Evolutionary conservation across 1,139 yeast genomes (phyloP).

Genomic region (Geotrichum europaeum): DNA sequence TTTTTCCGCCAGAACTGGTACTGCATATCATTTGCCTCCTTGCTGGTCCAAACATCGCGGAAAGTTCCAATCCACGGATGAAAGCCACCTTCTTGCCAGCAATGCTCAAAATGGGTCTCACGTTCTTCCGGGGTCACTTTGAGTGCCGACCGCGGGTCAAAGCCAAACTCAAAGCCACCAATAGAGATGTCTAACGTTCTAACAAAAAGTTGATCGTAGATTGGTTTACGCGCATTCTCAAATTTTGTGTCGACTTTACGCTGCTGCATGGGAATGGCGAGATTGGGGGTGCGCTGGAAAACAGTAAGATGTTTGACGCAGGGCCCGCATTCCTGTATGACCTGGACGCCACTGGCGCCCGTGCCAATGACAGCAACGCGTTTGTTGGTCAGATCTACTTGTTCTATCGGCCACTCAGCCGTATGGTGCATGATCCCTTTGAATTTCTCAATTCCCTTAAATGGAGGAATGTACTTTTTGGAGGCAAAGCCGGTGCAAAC

Average conservation of each 20-base stretch:
- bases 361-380: constrained; percentile 42
- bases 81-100: constrained; percentile 28
- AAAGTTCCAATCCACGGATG: constrained; percentile 28
- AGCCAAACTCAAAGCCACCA: constrained; percentile 24
- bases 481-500: constrained; percentile 34
- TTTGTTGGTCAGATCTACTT: constrained; percentile 37
- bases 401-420: constrained; percentile 42
- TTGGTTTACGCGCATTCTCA: constrained; percentile 16
- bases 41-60: constrained; percentile 24
- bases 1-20: constrained; percentile 30
- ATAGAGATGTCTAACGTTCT: constrained; percentile 19
- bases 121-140: constrained; percentile 25
- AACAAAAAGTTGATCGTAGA: constrained; percentile 20
- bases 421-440: constrained; percentile 47
- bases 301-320: constrained; percentile 23
- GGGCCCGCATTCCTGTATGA: constrained; percentile 32
- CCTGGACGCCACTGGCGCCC: constrained; percentile 45
- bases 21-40: constrained; percentile 25
- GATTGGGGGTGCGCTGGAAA: constrained; percentile 31
- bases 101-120: constrained; percentile 22
- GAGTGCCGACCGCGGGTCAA: constrained; percentile 15
- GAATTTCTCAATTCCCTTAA: constrained; percentile 37
- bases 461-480: constrained; percentile 27
- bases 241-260: constrained; percentile 12
- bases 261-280: constrained; percentile 29